Conservation (phyloP, 1,284 basidiomycete species). For the Trichosporon faecale region DNA sequence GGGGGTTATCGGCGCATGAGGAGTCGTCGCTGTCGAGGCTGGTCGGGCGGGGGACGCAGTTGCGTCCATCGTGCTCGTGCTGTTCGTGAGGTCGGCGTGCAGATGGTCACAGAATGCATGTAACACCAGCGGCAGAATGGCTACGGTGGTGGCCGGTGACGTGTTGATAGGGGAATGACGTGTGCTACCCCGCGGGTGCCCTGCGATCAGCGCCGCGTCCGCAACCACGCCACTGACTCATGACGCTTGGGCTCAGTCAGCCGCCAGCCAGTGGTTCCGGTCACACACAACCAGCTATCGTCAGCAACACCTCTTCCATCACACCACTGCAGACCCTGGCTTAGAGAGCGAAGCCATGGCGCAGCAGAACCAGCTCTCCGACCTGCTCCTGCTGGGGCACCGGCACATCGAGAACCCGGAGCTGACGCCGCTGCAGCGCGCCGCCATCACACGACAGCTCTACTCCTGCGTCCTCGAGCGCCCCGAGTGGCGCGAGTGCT, state of each 20-base stretch:
- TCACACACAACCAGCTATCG: neutral
- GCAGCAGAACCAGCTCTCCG: constrained; percentile 17
- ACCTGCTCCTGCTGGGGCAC: constrained; percentile 21
- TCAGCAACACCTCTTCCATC: neutral
- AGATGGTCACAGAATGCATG: neutral
- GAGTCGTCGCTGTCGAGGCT: constrained; percentile 35
- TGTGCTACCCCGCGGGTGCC: constrained; percentile 18
- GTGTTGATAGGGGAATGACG: constrained; percentile 17
- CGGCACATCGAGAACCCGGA: constrained; percentile 22
- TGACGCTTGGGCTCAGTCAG: constrained; percentile 5
- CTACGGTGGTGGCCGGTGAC: constrained; percentile 5
- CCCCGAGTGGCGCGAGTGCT: constrained; percentile 32
- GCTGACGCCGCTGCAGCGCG: constrained; percentile 25
- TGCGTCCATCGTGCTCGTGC: neutral
- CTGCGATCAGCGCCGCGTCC: neutral
- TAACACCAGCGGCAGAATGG: neutral
- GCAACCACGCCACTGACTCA: constrained; percentile 2
- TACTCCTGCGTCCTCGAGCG: constrained; percentile 36
- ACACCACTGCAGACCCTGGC: neutral
- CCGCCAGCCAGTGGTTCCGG: neutral
- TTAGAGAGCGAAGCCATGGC: constrained; percentile 17
- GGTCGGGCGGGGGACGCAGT: constrained; percentile 41
- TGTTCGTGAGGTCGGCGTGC: neutral
- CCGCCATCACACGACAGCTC: constrained; percentile 33
- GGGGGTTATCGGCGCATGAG: constrained; percentile 34